Evolutionary conservation across 1,284 basidiomycete species (phyloP), one percentile per base, ranked within the genome.

Genomic region (Moniliella sp.): DNA sequence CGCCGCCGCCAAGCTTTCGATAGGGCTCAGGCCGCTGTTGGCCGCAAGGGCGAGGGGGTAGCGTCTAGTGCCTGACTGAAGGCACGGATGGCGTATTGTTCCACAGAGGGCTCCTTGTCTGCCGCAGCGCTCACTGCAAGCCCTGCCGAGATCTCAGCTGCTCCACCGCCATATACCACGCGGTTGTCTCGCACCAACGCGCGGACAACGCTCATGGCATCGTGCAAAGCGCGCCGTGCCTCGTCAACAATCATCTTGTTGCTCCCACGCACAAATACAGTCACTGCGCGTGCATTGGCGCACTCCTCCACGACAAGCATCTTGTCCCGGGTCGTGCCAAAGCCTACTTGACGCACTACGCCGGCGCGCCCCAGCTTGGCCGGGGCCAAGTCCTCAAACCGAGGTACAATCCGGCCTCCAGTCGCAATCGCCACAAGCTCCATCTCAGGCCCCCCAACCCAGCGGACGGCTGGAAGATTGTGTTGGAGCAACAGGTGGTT

Each of bases 251-350:
- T 23, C 88, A 97, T 97, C 67, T 97, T 97, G 67, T 97, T 97
- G 57, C 78, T 82, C 21, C 91, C 88, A 25, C 88, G 73, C 5
- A 97, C 83, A 56, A 97, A 97, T 48, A 97, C 76, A 5, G 88
- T 97, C 25, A 94, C 88, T 15, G 91, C 86, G 32, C 84, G 74
- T 9, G 79, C 74, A 64, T 97, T 97, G 32, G 88, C 88, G 54
- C 88, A 94, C 57, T 97, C 83, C 63, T 97, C 88, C 50, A 97
- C 88, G 43, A 97, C 78, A 37, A 97, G 71, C 91, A 97, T 97
- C 68, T 91, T 91, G 64, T 97, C 88, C 43, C 81, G 72, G 10
- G 88, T 97, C 5, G 88, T 97, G 32, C 91, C 91, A 61, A 97
- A 97, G 3, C 79, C 74, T 27, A 97, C 64, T 63, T 97, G 88